Conservation (phyloP, 208 protist species). For the Jaenimonas drosophilae region DNA sequence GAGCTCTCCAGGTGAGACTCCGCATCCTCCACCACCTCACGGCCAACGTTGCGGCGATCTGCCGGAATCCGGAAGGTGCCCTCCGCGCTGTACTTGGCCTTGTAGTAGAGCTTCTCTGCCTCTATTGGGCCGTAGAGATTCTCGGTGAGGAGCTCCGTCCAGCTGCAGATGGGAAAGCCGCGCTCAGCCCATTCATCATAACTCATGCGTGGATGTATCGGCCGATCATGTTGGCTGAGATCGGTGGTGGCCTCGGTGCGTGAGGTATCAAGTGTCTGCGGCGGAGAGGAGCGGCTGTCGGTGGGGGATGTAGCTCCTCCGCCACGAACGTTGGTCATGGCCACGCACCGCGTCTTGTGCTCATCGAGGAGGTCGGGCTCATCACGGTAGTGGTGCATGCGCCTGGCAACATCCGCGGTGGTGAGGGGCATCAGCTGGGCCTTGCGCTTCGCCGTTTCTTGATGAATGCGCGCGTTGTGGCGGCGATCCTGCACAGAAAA, state of each 20-base stretch:
- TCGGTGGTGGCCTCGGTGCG: too few relatives aligned
- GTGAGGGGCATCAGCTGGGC: slow-evolving; percentile 42
- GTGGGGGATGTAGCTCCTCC: not conserved
- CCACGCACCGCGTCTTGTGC: not conserved
- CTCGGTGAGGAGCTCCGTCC: slow-evolving; percentile 34
- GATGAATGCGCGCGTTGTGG: slow-evolving; percentile 36
- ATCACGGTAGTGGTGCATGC: slow-evolving; percentile 22
- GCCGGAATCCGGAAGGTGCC: not conserved
- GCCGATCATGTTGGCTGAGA: too few relatives aligned
- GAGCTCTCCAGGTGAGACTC: too few relatives aligned
- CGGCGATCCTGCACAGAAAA: slow-evolving; percentile 65
- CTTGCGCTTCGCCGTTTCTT: slow-evolving; percentile 35
- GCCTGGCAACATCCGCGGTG: slow-evolving; percentile 31
- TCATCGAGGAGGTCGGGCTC: slow-evolving; percentile 2
- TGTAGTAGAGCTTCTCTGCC: slow-evolving; percentile 32
- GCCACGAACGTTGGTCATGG: not conserved
- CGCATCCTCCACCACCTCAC: too few relatives aligned
- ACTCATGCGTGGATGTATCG: slow-evolving; percentile 5
- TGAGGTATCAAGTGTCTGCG: too few relatives aligned
- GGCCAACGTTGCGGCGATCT: slow-evolving; percentile 1
- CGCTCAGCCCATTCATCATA: slow-evolving; percentile 46
- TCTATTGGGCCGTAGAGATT: slow-evolving; percentile 50
- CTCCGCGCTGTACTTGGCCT: slow-evolving; percentile 36
- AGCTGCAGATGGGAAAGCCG: slow-evolving; percentile 37
- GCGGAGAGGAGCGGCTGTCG: not conserved